phyloP scores from a whole-genome alignment of 2,329 filamentous ascomycete genomes.

The Botrytis fabae region DNA sequence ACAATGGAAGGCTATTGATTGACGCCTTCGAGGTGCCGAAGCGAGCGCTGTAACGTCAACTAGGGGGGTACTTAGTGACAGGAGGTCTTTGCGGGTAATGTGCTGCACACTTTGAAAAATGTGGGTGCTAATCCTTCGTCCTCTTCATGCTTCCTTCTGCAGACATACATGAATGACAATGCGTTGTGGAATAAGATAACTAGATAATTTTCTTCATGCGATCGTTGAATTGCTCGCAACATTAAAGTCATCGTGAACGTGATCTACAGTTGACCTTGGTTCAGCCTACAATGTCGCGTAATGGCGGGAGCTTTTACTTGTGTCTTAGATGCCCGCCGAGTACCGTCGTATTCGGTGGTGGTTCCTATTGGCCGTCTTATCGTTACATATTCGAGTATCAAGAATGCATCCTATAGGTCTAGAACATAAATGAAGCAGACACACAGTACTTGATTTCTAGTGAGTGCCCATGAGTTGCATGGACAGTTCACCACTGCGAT shows the following conservation, averaged over 20 bases:
- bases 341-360: not conserved
- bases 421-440: not conserved
- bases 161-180: not conserved
- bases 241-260: not conserved
- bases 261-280: not conserved
- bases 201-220: not conserved
- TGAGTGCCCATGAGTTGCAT: not conserved
- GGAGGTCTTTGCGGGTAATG: not conserved
- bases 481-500: not conserved
- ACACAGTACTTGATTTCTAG: not conserved
- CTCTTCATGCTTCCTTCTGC: not conserved
- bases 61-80: not conserved
- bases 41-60: slow-evolving; percentile 6
- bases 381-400: not conserved
- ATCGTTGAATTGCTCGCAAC: not conserved
- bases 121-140: not conserved
- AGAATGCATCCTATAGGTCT: not conserved
- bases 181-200: not conserved
- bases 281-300: not conserved
- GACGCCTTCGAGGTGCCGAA: slow-evolving; percentile 12
- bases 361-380: slow-evolving; percentile 7
- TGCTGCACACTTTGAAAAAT: not conserved
- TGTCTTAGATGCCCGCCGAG: not conserved
- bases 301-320: not conserved
- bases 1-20: not conserved